phyloP scores from a whole-genome alignment of 2,329 filamentous ascomycete genomes.

The Trichophyton benhamiae region DNA sequence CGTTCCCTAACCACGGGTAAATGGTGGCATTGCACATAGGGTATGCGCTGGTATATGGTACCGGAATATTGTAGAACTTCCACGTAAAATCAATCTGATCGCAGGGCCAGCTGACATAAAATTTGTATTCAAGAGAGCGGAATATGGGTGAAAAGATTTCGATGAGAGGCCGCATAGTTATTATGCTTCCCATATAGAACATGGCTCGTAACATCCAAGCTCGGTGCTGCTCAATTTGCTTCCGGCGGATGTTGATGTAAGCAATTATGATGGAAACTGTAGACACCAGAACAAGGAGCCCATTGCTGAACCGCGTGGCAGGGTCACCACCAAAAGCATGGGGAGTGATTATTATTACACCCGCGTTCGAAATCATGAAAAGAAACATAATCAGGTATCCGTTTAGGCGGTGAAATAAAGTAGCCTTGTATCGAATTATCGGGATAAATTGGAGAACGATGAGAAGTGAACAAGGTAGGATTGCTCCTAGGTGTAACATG shows the following conservation, averaged over 20 bases:
- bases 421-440: conserved; percentile 33
- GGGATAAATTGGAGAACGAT: conserved; percentile 34
- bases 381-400: conserved; percentile 46
- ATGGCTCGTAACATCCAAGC: conserved; percentile 51
- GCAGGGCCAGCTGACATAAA: neutral
- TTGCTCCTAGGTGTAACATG: conserved; percentile 31
- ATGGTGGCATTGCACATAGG: neutral
- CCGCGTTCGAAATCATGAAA: conserved; percentile 34
- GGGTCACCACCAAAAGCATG: conserved; percentile 44
- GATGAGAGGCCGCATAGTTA: neutral
- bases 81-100: neutral
- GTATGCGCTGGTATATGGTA: neutral
- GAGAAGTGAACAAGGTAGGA: conserved; percentile 27
- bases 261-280: neutral
- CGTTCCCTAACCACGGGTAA: neutral
- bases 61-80: neutral
- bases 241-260: conserved; percentile 42
- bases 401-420: conserved; percentile 48
- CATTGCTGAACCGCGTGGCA: conserved; percentile 31
- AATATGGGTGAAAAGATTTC: neutral
- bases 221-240: conserved; percentile 52
- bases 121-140: neutral
- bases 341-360: conserved; percentile 43
- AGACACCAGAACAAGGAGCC: conserved; percentile 27
- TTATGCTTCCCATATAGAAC: conserved; percentile 27